Evolutionary conservation across 148 eudicot species (phyloP).

Genomic region (Camellia japonica): DNA sequence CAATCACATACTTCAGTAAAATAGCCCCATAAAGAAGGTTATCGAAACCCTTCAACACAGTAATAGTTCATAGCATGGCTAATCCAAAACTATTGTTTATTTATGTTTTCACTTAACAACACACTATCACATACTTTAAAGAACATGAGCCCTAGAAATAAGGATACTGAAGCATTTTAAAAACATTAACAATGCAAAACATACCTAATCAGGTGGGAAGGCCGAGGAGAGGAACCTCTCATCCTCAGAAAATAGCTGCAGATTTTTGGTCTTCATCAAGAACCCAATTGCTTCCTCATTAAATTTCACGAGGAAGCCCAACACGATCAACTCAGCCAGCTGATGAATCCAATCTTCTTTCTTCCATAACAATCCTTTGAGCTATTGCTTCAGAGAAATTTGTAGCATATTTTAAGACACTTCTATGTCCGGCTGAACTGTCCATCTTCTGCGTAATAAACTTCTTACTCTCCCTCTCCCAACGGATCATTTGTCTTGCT

Average conservation of each 20-base stretch:
- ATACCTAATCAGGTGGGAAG: constrained; percentile 29
- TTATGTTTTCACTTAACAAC: not conserved
- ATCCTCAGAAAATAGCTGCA: constrained; percentile 52
- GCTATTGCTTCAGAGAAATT: constrained; percentile 48
- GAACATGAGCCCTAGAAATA: not conserved
- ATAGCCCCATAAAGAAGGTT: not conserved
- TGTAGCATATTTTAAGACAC: constrained; percentile 43
- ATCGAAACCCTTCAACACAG: not conserved
- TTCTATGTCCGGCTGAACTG: constrained; percentile 22
- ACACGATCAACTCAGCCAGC: constrained; percentile 47
- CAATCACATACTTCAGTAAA: not conserved
- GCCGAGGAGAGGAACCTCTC: constrained; percentile 42
- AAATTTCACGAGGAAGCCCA: constrained; percentile 45
- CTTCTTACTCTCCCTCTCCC: constrained; percentile 40
- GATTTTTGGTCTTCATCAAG: constrained; percentile 51
- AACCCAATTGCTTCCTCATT: constrained; percentile 47
- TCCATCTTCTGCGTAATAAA: constrained; percentile 38
- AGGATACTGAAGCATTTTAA: not conserved
- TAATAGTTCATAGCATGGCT: not conserved
- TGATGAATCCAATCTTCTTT: constrained; percentile 31
- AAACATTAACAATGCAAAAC: not conserved
- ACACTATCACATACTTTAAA: not conserved
- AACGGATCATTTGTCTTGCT: constrained; percentile 37
- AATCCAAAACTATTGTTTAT: not conserved
- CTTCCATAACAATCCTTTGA: constrained; percentile 51